Evolutionary conservation across 257 asterid species (phyloP), one percentile per base, ranked within the genome.

Genomic region (Misopates orontium): DNA sequence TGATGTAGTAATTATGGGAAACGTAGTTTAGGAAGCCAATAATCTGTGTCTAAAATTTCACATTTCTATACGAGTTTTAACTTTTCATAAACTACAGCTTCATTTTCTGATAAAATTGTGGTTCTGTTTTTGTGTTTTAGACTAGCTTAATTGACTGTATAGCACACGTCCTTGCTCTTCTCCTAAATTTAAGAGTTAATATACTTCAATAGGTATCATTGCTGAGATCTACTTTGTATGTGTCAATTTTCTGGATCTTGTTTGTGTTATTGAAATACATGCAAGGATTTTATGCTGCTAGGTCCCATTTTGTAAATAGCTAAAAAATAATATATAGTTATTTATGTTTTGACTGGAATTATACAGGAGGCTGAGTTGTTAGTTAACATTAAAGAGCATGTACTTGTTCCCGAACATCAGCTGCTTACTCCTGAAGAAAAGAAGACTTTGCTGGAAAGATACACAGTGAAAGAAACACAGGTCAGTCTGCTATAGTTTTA

Each of bases 381-480:
- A 69, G 77, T 89, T 69, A 91, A 91, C 77, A 80, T 91, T 49
- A 89, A 84, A 76, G 80, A 89, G 10, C 96, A 91, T 41, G 88
- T 81, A 68, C 95, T 91, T 66, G 89, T 87, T 56, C 96, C 96
- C 2, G 85, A 82, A 80, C 98, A 92, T 67, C 89, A 85, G 80
- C 61, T 88, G 69, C 93, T 89, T 16, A 70, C 80, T 7, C 58
- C 75, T n/a, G 95, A 78, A 52, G 96, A 92, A 77, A 89, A 92
- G 84, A 92, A 84, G 66, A 80, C 88, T 12, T 68, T 92, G 79
- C 84, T 89, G 53, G 95, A 87, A 64, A 76, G 90, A 83, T 89
- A 92, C 75, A 89, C 96, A 0, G 93, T 92, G 75, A 92, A 89
- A 62, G 97, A 89, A 71, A 85, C 94, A 20, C 97, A 89, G 97